Conservation (phyloP, 2,329 filamentous ascomycete genomes). For the Hypocrella siamensis region DNA sequence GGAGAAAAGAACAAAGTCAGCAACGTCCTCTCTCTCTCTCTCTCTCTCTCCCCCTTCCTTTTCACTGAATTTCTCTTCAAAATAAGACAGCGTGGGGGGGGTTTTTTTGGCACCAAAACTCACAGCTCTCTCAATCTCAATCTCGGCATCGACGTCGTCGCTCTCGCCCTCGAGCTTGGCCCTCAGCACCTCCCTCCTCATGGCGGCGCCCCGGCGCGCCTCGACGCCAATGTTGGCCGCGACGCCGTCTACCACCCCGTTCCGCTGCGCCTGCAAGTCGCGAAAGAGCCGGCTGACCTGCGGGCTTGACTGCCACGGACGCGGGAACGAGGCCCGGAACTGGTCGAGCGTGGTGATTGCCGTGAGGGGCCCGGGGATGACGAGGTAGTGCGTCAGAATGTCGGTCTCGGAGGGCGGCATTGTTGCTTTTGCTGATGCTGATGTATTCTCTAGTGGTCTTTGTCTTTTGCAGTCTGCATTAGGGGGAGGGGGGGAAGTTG, state of each 20-base stretch:
- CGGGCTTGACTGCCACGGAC: constrained; percentile 45
- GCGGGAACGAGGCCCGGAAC: constrained; percentile 65
- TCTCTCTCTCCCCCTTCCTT: too few species aligned
- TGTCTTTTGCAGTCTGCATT: too few species aligned
- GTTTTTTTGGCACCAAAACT: constrained; percentile 8
- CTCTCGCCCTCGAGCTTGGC: constrained; percentile 31
- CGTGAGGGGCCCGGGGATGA: constrained; percentile 59
- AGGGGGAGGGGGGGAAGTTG: too few species aligned
- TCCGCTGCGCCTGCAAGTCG: constrained; percentile 62
- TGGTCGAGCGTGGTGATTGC: constrained; percentile 57
- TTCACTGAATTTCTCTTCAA: too few species aligned
- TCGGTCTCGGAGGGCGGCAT: constrained; percentile 63
- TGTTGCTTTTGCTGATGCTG: too few species aligned
- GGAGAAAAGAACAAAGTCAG: too few species aligned
- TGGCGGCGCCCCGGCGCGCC: constrained; percentile 39
- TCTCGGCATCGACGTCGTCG: constrained; percentile 44
- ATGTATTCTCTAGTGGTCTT: too few species aligned
- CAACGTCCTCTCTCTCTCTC: background rate
- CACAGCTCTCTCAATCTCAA: constrained; percentile 46
- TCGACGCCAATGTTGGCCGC: constrained; percentile 50
- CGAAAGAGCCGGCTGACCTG: constrained; percentile 60
- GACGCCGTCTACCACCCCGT: constrained; percentile 51
- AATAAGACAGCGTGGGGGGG: too few species aligned
- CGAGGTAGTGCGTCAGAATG: constrained; percentile 64
- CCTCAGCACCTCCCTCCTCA: constrained; percentile 41